These are phyloP conservation scores for Metschnikowia dekortorum DNA, from an alignment of 805 yeast genomes.

Conservation along the genomic window DNA sequence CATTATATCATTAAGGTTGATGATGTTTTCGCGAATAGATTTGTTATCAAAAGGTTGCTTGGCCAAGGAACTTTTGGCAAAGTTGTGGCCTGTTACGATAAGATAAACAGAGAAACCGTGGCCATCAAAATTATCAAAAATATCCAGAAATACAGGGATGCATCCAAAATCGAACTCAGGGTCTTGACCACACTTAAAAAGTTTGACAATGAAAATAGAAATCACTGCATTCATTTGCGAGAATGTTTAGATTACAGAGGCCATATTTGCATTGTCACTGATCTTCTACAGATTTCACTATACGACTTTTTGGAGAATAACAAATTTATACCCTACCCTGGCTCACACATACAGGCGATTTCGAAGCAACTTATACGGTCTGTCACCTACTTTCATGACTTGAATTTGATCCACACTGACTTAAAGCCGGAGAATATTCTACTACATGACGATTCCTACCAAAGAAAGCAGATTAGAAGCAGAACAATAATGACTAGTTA, in stretches of 20 bases:
- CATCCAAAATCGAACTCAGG: slow-evolving; percentile 87
- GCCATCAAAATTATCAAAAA: slow-evolving; percentile 93
- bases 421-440: slow-evolving; percentile 93
- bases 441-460: slow-evolving; percentile 50
- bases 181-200: slow-evolving; percentile 69
- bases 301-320: slow-evolving; percentile 88
- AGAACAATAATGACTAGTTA: slow-evolving; percentile 33
- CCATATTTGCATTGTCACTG: slow-evolving; percentile 93
- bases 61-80: slow-evolving; percentile 95
- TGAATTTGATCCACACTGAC: slow-evolving; percentile 91
- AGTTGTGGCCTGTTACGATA: slow-evolving; percentile 80
- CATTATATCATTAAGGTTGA: slow-evolving; percentile 62
- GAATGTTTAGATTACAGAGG: slow-evolving; percentile 91
- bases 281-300: slow-evolving; percentile 74
- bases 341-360: slow-evolving; percentile 85
- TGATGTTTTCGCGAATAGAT: slow-evolving; percentile 69
- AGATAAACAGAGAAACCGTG: slow-evolving; percentile 51
- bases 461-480: slow-evolving; percentile 32
- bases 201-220: slow-evolving; percentile 62
- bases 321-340: slow-evolving; percentile 86
- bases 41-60: slow-evolving; percentile 58
- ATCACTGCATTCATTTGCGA: slow-evolving; percentile 77
- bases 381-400: slow-evolving; percentile 84
- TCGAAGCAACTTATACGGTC: slow-evolving; percentile 80
- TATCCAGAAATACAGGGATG: slow-evolving; percentile 91